phyloP scores from a whole-genome alignment of 306 rosid genomes.

The Lathyrus tuberosus region DNA sequence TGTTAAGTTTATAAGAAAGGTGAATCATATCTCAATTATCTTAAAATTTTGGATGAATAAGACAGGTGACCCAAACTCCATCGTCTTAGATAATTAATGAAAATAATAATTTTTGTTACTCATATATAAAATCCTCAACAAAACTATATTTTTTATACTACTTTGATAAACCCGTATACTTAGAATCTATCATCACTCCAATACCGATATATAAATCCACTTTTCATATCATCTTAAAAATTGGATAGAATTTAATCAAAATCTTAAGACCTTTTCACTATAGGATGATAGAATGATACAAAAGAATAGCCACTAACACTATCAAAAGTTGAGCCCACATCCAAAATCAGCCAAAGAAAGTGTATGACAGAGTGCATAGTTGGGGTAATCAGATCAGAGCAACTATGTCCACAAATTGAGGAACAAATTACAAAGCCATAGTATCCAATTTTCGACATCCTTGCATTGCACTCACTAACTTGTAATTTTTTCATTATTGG shows the following conservation, averaged over 20 bases:
- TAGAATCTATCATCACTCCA: too few species aligned
- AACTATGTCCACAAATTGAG: constrained; percentile 40
- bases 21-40: too few species aligned
- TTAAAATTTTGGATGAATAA: too few species aligned
- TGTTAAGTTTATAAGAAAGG: too few species aligned
- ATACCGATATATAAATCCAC: background rate
- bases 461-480: constrained; percentile 44
- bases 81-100: too few species aligned
- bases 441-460: constrained; percentile 20
- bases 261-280: background rate
- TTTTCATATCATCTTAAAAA: background rate
- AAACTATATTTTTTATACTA: too few species aligned
- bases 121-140: too few species aligned
- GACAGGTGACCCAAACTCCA: too few species aligned
- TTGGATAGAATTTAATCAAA: background rate
- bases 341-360: constrained; percentile 10
- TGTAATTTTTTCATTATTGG: constrained; percentile 38
- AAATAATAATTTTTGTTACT: too few species aligned
- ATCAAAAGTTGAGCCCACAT: constrained; percentile 20
- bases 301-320: constrained; percentile 5
- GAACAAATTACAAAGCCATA: constrained; percentile 26
- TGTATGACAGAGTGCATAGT: constrained; percentile 22
- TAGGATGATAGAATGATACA: background rate
- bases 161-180: too few species aligned
- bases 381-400: constrained; percentile 19